Conservation (phyloP, 2,329 filamentous ascomycete genomes). For the Aspergillus novofumigatus region DNA sequence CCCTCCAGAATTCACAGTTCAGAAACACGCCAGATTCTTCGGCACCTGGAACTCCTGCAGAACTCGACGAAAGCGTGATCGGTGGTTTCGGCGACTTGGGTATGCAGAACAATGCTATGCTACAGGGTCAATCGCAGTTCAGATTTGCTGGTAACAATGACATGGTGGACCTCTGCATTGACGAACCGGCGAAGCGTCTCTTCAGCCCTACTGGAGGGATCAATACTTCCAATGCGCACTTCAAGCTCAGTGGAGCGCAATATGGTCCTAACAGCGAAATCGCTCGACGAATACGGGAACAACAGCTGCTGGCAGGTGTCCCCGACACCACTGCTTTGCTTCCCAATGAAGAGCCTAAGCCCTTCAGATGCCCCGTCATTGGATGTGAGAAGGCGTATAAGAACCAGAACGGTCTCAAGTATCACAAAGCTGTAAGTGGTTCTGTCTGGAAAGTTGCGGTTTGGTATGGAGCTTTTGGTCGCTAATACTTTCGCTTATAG, state of each 20-base stretch:
- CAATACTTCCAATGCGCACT: conserved; percentile 63
- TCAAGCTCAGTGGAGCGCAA: conserved; percentile 71
- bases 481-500: conserved; percentile 32
- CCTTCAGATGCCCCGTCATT: conserved; percentile 95
- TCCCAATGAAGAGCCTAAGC: conserved; percentile 87
- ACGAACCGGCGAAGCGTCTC: conserved; percentile 89
- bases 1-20: conserved; percentile 56
- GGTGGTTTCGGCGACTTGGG: conserved; percentile 60
- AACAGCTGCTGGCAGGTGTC: conserved; percentile 58
- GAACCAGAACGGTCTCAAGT: conserved; percentile 98
- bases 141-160: conserved; percentile 46
- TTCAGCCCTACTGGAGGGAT: conserved; percentile 79
- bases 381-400: conserved; percentile 99
- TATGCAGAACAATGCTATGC: conserved; percentile 47
- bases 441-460: conserved; percentile 22
- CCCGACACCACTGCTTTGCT: conserved; percentile 44
- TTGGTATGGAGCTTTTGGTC: conserved; percentile 8
- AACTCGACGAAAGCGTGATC: conserved; percentile 70
- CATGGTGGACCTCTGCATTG: conserved; percentile 66
- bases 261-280: conserved; percentile 74
- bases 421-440: conserved; percentile 62
- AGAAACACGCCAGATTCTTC: conserved; percentile 61
- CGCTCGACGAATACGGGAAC: conserved; percentile 60
- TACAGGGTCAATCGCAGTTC: conserved; percentile 40
- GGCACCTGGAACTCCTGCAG: conserved; percentile 64